These are phyloP conservation scores for Dactylellina haptotyla DNA, from an alignment of 2,329 filamentous ascomycete species.

Conservation along the genomic window DNA sequence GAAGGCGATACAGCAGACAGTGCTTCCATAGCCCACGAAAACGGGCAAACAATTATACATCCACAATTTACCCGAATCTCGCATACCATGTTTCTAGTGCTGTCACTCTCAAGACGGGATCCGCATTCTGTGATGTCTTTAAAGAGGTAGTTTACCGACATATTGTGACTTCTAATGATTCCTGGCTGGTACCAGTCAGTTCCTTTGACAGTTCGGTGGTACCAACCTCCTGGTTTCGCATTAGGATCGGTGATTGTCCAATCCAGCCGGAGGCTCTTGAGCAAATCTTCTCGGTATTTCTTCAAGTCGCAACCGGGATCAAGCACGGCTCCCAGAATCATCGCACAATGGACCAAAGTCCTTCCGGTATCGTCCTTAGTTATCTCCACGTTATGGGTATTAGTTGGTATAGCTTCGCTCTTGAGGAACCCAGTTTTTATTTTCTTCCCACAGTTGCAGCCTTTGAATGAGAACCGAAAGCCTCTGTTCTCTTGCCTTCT, in stretches of 20 bases:
- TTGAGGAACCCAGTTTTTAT: constrained; percentile 7
- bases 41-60: constrained; percentile 57
- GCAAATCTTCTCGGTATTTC: background rate
- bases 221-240: constrained; percentile 10
- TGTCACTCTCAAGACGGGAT: constrained; percentile 57
- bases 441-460: constrained; percentile 14
- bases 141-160: constrained; percentile 56
- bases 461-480: constrained; percentile 4
- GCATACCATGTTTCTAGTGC: constrained; percentile 56
- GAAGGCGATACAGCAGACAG: constrained; percentile 54
- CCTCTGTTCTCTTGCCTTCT: constrained; percentile 1
- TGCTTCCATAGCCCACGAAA: constrained; percentile 56
- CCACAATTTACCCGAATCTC: constrained; percentile 57
- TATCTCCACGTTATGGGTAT: background rate
- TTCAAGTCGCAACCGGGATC: constrained; percentile 3
- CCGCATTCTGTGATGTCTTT: constrained; percentile 37
- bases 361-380: constrained; percentile 2
- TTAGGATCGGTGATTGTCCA: constrained; percentile 6
- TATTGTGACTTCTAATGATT: constrained; percentile 55
- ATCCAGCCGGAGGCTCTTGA: constrained; percentile 1
- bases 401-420: constrained; percentile 3
- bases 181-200: constrained; percentile 55
- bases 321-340: constrained; percentile 7
- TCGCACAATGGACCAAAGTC: constrained; percentile 6
- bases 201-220: constrained; percentile 30